Percentiles rank a stretch among this genome's conserved stretches.
Evolutionary conservation across 371 early-diverging fungal species (phyloP).

Genomic region (Rhizomucor pusillus): DNA sequence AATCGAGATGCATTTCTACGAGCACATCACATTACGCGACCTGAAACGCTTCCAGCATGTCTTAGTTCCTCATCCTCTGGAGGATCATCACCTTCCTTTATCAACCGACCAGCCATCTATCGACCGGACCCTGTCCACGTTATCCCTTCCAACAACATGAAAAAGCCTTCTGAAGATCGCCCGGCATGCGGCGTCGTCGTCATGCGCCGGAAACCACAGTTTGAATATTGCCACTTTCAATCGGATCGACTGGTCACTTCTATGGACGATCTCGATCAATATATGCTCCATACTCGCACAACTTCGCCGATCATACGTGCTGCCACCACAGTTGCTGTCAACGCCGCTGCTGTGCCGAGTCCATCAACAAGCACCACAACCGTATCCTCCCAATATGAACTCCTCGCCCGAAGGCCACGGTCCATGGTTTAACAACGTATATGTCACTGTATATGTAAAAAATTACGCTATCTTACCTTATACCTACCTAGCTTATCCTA

Average conservation of each 20-base stretch:
- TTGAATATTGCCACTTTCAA: background rate
- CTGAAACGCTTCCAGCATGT: background rate
- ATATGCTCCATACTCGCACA: too few relatives aligned
- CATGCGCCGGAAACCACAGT: background rate
- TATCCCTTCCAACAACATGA: background rate
- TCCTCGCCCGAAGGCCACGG: too few relatives aligned
- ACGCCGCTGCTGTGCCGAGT: too few relatives aligned
- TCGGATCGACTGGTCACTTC: background rate
- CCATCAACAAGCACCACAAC: too few relatives aligned
- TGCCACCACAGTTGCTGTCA: too few relatives aligned
- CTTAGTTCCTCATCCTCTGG: background rate
- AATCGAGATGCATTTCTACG: background rate
- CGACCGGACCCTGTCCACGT: background rate
- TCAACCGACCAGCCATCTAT: background rate
- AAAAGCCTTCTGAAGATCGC: background rate
- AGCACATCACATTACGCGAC: background rate
- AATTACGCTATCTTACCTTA: too few relatives aligned
- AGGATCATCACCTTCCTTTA: background rate
- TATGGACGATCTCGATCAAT: constrained; percentile 1
- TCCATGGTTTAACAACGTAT: too few relatives aligned
- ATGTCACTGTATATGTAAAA: too few relatives aligned
- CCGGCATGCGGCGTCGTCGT: background rate
- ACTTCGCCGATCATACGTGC: too few relatives aligned
- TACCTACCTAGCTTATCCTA: too few relatives aligned
- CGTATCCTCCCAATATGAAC: too few relatives aligned